Evolutionary conservation across 257 asterid genomes (phyloP).

Genomic region (Petunia secreta): DNA sequence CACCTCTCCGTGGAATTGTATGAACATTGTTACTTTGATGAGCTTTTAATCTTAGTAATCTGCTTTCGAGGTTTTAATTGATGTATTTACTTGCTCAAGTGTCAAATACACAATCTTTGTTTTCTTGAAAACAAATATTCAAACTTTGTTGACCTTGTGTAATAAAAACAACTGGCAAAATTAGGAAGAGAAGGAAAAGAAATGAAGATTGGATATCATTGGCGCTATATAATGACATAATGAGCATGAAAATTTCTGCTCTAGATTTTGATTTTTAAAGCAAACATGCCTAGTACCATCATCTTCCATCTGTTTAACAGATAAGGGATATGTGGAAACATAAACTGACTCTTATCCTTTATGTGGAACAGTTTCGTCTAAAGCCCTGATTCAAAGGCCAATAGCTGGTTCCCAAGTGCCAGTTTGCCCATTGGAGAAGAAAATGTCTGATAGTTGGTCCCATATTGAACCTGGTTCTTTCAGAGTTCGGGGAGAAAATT

Average conservation of each 20-base stretch:
- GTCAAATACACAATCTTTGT: too few relatives aligned
- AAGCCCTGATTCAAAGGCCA: conserved; percentile 72
- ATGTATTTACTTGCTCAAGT: background rate
- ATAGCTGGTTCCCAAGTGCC: conserved; percentile 96
- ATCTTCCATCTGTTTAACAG: too few relatives aligned
- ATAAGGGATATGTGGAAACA: background rate
- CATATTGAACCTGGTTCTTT: conserved; percentile 80
- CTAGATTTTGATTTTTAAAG: background rate
- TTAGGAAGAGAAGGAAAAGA: background rate
- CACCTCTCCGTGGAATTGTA: background rate
- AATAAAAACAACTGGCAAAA: background rate
- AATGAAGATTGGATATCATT: conserved; percentile 9
- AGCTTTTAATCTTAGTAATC: background rate
- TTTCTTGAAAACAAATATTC: background rate
- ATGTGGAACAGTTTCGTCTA: conserved; percentile 70
- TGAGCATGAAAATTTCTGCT: background rate
- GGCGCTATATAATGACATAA: background rate
- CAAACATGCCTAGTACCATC: too few relatives aligned
- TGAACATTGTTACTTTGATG: background rate
- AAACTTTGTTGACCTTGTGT: background rate
- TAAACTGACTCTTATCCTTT: conserved; percentile 22
- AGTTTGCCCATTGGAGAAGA: conserved; percentile 80
- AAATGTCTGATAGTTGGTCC: conserved; percentile 91
- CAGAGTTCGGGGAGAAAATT: conserved; percentile 80
- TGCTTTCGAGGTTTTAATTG: background rate